These are phyloP conservation scores for Xanthoconium stramineum DNA, from an alignment of 768 basidiomycete species.

Conservation along the genomic window DNA sequence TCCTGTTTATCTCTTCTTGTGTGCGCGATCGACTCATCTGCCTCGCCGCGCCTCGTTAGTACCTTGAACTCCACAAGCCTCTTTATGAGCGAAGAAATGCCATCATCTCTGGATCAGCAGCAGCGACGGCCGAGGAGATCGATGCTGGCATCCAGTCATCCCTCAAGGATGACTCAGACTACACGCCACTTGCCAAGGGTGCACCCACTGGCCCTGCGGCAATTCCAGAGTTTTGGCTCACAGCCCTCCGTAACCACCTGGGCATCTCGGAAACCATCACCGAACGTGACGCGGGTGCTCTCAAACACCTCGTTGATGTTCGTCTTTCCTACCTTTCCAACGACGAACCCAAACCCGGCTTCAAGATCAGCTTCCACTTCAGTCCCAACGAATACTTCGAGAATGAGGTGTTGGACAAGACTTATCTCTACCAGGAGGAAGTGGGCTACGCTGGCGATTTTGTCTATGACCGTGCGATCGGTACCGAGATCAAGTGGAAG, in stretches of 20 bases:
- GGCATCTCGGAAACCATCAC: slow-evolving; percentile 87
- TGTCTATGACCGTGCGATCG: slow-evolving; percentile 91
- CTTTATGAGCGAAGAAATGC: slow-evolving; percentile 82
- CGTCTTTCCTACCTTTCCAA: slow-evolving; percentile 70
- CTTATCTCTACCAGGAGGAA: slow-evolving; percentile 89
- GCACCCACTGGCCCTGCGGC: slow-evolving; percentile 36
- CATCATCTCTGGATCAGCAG: slow-evolving; percentile 75
- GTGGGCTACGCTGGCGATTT: slow-evolving; percentile 97
- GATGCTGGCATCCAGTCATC: slow-evolving; percentile 72
- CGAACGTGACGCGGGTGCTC: slow-evolving; percentile 84
- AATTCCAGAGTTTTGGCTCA: slow-evolving; percentile 98
- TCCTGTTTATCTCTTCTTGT: slow-evolving; percentile 5
- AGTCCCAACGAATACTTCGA: slow-evolving; percentile 83
- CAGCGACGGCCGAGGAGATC: slow-evolving; percentile 79
- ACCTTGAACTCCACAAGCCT: slow-evolving; percentile 73
- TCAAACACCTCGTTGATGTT: slow-evolving; percentile 81
- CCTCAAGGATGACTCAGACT: slow-evolving; percentile 71
- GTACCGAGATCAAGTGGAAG: slow-evolving; percentile 94
- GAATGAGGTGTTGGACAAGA: slow-evolving; percentile 83
- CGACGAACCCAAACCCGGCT: slow-evolving; percentile 76
- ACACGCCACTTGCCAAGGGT: slow-evolving; percentile 58
- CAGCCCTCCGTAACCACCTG: slow-evolving; percentile 88
- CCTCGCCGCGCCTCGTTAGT: slow-evolving; percentile 39
- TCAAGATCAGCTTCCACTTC: slow-evolving; percentile 86
- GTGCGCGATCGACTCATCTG: slow-evolving; percentile 11